Conservation (phyloP, 352 stramenopile species). For the Pythium sp. region DNA sequence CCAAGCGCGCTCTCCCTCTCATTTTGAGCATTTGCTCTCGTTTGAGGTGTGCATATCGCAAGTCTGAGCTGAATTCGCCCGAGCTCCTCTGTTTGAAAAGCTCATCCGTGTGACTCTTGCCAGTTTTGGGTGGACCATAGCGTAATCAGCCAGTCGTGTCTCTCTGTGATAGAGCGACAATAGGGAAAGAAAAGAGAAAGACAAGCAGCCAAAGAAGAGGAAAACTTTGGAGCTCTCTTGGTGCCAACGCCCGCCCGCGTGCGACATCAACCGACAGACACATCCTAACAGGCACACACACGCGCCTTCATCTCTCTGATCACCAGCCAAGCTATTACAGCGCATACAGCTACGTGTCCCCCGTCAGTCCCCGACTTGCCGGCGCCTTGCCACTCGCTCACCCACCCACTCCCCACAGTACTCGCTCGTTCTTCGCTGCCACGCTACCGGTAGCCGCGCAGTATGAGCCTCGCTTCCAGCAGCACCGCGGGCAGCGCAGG, state of each 20-base stretch:
- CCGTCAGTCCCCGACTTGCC: background rate
- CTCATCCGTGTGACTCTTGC: background rate
- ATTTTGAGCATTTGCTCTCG: no score
- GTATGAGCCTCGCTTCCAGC: slow-evolving; percentile 2
- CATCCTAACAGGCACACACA: background rate
- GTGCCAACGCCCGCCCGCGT: background rate
- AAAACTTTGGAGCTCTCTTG: slow-evolving; percentile 6
- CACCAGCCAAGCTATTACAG: background rate
- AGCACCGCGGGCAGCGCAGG: background rate
- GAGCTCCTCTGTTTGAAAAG: background rate
- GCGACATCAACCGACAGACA: background rate
- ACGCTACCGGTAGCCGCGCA: background rate
- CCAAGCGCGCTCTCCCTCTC: no score
- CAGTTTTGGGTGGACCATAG: background rate
- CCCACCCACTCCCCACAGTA: no score
- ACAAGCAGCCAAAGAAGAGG: background rate
- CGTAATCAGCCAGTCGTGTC: slow-evolving; percentile 11
- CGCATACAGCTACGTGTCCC: background rate
- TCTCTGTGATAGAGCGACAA: background rate
- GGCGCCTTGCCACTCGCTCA: background rate
- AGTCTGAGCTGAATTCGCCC: background rate
- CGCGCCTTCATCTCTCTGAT: background rate
- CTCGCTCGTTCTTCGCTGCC: background rate
- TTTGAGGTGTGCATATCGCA: slow-evolving; percentile 4
- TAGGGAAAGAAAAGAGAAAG: background rate